Conservation (phyloP, 768 basidiomycete genomes). For the Rhodosporidiobolus odoratus region DNA sequence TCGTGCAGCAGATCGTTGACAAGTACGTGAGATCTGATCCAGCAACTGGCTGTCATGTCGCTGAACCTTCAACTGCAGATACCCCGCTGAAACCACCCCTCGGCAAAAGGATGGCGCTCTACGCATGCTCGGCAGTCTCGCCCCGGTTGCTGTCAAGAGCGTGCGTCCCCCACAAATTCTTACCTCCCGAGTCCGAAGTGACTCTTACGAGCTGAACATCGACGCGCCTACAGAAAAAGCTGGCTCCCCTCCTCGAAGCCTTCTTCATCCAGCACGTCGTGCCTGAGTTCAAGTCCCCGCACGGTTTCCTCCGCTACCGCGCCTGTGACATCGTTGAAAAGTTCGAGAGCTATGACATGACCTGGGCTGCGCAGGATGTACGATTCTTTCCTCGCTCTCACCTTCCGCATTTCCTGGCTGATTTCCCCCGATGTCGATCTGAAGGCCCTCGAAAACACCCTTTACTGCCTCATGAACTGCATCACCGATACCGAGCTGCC, state of each 20-base stretch:
- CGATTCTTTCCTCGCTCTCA: slow-evolving; percentile 19
- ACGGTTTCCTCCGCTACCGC: slow-evolving; percentile 71
- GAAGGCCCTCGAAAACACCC: slow-evolving; percentile 61
- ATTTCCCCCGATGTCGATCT: not conserved
- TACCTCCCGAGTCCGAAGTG: not conserved
- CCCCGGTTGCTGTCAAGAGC: slow-evolving; percentile 74
- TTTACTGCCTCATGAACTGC: slow-evolving; percentile 60
- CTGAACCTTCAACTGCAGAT: slow-evolving; percentile 8
- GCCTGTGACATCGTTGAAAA: slow-evolving; percentile 76
- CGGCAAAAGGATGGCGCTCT: slow-evolving; percentile 76
- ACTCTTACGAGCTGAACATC: not conserved
- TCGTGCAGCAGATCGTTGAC: slow-evolving; percentile 68
- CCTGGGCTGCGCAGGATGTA: slow-evolving; percentile 64
- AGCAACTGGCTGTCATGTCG: not conserved
- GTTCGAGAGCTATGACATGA: slow-evolving; percentile 63
- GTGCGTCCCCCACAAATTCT: slow-evolving; percentile 47
- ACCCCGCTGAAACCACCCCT: slow-evolving; percentile 45
- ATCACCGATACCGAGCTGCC: slow-evolving; percentile 75
- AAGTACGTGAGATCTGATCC: slow-evolving; percentile 48
- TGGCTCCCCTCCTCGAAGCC: slow-evolving; percentile 68
- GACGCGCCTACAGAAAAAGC: slow-evolving; percentile 50
- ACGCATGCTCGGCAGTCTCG: slow-evolving; percentile 71
- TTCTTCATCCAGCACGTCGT: slow-evolving; percentile 70
- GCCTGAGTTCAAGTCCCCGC: slow-evolving; percentile 61
- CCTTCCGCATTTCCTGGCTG: not conserved